Base-by-base conservation (phyloP, 345 rosid species). In the Erysimum cheiranthoides region DNA sequence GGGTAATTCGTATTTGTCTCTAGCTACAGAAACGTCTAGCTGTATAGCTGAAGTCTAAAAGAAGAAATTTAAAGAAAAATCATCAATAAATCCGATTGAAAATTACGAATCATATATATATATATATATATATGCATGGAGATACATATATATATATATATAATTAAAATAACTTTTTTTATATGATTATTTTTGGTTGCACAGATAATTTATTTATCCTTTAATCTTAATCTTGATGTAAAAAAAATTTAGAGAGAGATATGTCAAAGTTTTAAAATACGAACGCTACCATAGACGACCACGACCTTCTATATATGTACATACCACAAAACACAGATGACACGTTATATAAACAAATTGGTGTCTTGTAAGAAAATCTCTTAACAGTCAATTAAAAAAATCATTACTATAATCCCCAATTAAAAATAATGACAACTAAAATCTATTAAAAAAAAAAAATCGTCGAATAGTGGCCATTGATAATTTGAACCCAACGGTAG, bases 401-500 rank as follows among this genome's bases (percentile, higher is more conserved):
- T 32, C 34, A 32, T 21, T 21, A 21, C 25, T 21, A 21, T 21
- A n/a, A n/a, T n/a, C n/a, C n/a, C n/a, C n/a, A 21, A 21, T 21
- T 21, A 21, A 21, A 45, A n/a, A n/a, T n/a, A 45, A 14, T 45
- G 17, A 14, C n/a, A 4, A 40, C 45, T 10, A n/a, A n/a, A n/a
- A n/a, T n/a, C n/a, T n/a, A n/a, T n/a, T n/a, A n/a, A n/a, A n/a
- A n/a, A n/a, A 5, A 42, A 42, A 30, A 18, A 27, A 34, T 32
- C 0, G 38, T 10, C 13, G 8, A 49, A 50, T 50, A 61, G 31
- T 51, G 51, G 8, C 25, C 30, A 61, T 30, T 51, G 43, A 73
- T 54, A 42, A 42, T 13, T 31, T 32, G 54, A 53, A 73, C 11
- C 56, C 56, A 56, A 45, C n/a, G 17, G 45, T 67, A 27, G 73